Evolutionary conservation across 2,329 filamentous ascomycete species (phyloP), one percentile per base, ranked within the genome.

Genomic region (Paracoccidioides lutzii): DNA sequence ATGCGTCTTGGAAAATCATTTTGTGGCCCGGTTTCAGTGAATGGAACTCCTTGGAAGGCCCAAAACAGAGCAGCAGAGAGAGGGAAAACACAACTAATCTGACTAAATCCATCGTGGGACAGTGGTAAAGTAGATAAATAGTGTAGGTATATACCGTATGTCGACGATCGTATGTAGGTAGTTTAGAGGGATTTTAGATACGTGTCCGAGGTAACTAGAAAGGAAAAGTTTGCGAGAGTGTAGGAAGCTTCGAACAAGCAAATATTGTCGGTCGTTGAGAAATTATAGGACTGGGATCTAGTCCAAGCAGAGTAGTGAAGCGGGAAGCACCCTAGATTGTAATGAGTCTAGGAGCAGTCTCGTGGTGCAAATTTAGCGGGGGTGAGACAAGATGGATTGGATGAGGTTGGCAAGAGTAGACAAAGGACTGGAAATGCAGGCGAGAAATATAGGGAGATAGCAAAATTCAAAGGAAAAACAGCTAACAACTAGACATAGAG

Each of bases 31-130:
- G 57, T 55, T 28, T 53, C 30, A 6, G 52, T 52, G 2, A 58
- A 14, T 3, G 55, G 57, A 22, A 55, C 48, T n/a, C 53, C 42
- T 3, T 60, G 58, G 48, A 44, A 57, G 22, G 33, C 49, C 4
- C 63, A 61, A 52, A 62, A 62, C 32, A 65, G 48, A 40, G 60
- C 63, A 22, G 1, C 37, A 60, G 53, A 5, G 55, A 54, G 9
- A 64, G 8, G 28, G 63, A 62, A 28, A 61, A 53, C 5, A 60
- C 30, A 9, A 57, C 32, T 4, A 63, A 57, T 22, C 62, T 55
- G 14, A 58, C 41, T 33, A 61, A 42, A 15, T 61, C 58, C 62
- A 63, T 65, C 44, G 15, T 15, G 55, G 52, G 7, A 10, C 7
- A 45, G 40, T 2, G 43, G 22, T 28, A 46, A 7, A 30, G 5